Evolutionary conservation across 495 filamentous ascomycete species (phyloP).

Genomic region (Acidomyces sp.): DNA sequence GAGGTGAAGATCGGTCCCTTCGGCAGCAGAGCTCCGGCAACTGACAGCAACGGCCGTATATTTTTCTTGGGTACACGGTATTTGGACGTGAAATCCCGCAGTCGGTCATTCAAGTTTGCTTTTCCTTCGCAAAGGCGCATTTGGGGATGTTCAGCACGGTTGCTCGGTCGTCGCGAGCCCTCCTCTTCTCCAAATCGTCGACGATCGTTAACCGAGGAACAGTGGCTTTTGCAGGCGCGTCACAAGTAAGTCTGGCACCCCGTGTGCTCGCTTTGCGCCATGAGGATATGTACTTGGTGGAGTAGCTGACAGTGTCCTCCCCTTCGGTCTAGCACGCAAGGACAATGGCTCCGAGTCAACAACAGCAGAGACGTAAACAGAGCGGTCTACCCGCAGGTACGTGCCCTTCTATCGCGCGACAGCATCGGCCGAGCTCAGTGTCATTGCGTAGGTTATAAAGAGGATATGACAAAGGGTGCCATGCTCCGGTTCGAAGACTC

Average conservation of each 20-base stretch:
- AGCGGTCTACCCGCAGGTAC: slow-evolving; percentile 15
- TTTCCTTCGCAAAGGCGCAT: neutral
- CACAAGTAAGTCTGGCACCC: too few relatives aligned
- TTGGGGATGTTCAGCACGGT: slow-evolving; percentile 13
- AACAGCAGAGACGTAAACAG: slow-evolving; percentile 15
- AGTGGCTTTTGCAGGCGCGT: slow-evolving; percentile 4
- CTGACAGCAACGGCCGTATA: too few relatives aligned
- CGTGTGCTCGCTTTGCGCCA: too few relatives aligned
- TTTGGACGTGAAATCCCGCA: too few relatives aligned
- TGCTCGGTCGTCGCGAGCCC: slow-evolving; percentile 1
- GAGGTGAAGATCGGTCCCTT: too few relatives aligned
- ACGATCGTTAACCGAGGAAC: slow-evolving; percentile 3
- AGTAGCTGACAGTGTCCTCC: neutral
- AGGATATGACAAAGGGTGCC: slow-evolving; percentile 77
- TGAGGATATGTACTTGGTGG: neutral
- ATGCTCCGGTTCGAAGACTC: slow-evolving; percentile 97
- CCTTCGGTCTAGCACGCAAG: slow-evolving; percentile 1
- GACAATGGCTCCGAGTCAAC: slow-evolving; percentile 18
- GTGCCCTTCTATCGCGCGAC: too few relatives aligned
- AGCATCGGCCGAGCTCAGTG: too few relatives aligned
- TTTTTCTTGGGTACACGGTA: too few relatives aligned
- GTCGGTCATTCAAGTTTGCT: too few relatives aligned
- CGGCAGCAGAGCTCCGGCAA: too few relatives aligned
- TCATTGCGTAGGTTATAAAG: slow-evolving; percentile 87
- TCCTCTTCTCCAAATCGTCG: neutral